Evolutionary conservation across 257 asterid genomes (phyloP), one percentile per base, ranked within the genome.

Genomic region (Petunia axillaris): DNA sequence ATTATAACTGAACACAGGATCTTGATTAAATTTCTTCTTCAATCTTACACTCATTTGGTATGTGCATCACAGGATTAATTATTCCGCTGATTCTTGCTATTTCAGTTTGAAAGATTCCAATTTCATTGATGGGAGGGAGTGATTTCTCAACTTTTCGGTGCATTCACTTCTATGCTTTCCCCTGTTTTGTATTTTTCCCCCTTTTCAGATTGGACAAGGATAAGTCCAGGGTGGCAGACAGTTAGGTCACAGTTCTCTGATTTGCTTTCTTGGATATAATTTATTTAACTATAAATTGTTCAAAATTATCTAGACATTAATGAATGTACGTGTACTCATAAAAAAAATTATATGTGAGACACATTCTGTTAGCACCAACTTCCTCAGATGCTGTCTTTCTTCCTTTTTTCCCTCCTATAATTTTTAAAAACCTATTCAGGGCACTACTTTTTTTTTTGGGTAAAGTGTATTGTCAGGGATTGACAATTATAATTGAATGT

Each of bases 61-160:
- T 35, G 77, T 48, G 60, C 11, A 2, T 14, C 43, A 71, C 25
- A 1, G 43, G 77, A 6, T 71, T 35, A 9, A 70, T 1, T 46
- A 71, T 48, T 71, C 60, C 41, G 53, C 74, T 11, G 1, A 6
- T 0, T 65, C 52, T 40, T 65, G 48, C 53, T 65, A 65, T 65
- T 40, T 65, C 53, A 65, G 37, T 65, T 65, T 65, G 74, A 11
- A 65, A 37, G 37, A 65, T 39, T 40, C 53, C 53, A 65, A 15
- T 40, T 52, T 1, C 36, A 25, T 25, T 25, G 25, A 25, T 25
- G 25, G 25, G 25, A 64, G 2, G 25, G 39, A 64, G 13, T 64
- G 8, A 8, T 67, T 68, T 68, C 76, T 68, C 76, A n/a, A 70
- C 58, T 10, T 70, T 63, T 68, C 46, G 39, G 58, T 70, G 76